These are phyloP conservation scores for Cryptosporidium parvum DNA, from an alignment of 169 alveolate species.

Conservation along the genomic window DNA sequence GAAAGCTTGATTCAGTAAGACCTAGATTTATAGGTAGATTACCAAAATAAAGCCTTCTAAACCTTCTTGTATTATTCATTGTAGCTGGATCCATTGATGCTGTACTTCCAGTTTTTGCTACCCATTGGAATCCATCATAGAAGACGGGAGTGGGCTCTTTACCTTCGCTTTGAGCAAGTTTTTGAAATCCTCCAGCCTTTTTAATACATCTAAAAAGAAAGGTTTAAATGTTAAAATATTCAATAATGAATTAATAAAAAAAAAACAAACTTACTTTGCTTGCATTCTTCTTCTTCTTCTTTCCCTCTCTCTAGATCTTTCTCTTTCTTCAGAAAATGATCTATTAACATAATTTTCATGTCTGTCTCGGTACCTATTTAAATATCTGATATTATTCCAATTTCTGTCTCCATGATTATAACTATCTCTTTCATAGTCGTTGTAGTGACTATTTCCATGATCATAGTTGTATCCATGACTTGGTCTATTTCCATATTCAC, in stretches of 20 bases:
- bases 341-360: no score
- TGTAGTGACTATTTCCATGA: background rate
- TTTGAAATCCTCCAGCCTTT: conserved; percentile 92
- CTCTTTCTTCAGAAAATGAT: conserved; percentile 58
- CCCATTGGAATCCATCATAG: conserved; percentile 95
- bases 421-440: background rate
- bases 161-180: conserved; percentile 91
- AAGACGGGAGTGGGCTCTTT: conserved; percentile 91
- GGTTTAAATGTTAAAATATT: background rate
- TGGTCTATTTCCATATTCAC: background rate
- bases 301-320: conserved; percentile 82
- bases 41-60: conserved; percentile 90
- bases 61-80: conserved; percentile 89
- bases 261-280: conserved; percentile 78
- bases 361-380: conserved; percentile 17
- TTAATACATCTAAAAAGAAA: conserved; percentile 80
- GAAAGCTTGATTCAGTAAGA: conserved; percentile 89
- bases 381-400: background rate
- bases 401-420: background rate
- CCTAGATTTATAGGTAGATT: conserved; percentile 90
- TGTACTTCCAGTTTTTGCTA: conserved; percentile 89
- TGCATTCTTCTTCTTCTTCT: conserved; percentile 78
- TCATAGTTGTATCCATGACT: background rate
- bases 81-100: conserved; percentile 87
- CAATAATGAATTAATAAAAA: background rate